phyloP scores from a whole-genome alignment of 1,284 basidiomycete genomes.

The Cerioporus squamosus region DNA sequence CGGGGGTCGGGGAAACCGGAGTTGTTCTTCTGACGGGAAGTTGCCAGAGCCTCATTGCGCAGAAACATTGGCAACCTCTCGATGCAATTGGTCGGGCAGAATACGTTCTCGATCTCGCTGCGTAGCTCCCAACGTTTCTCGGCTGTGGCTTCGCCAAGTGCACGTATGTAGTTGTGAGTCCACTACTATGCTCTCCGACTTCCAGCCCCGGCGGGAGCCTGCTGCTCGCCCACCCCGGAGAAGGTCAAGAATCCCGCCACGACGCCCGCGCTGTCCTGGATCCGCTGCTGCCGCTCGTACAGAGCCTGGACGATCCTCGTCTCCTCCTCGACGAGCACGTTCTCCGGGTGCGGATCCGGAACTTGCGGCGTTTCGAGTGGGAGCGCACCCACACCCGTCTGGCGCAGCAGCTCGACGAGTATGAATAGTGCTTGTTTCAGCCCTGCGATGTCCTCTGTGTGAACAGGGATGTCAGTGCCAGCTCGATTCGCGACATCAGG shows the following conservation, averaged over 20 bases:
- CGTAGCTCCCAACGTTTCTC: no score
- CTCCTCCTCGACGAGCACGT: slow-evolving; percentile 42
- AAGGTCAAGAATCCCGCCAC: slow-evolving; percentile 41
- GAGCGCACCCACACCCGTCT: slow-evolving; percentile 57
- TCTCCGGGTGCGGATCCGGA: slow-evolving; percentile 30
- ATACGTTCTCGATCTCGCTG: no score
- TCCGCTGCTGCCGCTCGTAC: slow-evolving; percentile 44
- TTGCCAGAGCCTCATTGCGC: no score
- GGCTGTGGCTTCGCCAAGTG: no score
- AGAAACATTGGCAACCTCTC: no score
- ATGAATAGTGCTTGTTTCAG: slow-evolving; percentile 50
- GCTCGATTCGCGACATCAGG: neutral
- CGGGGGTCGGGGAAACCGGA: no score
- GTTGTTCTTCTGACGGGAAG: no score
- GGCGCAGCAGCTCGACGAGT: slow-evolving; percentile 49
- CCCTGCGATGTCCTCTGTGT: slow-evolving; percentile 46
- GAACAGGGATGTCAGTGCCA: neutral
- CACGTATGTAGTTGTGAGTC: no score
- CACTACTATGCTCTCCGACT: no score
- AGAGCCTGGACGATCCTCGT: slow-evolving; percentile 42
- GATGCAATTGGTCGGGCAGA: no score
- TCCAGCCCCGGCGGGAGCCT: no score
- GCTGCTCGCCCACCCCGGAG: neutral
- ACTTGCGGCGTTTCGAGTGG: slow-evolving; percentile 38
- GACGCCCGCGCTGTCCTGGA: slow-evolving; percentile 48